Base-by-base conservation (phyloP, 495 filamentous ascomycete genomes). In the Talaromyces nanjingensis region DNA sequence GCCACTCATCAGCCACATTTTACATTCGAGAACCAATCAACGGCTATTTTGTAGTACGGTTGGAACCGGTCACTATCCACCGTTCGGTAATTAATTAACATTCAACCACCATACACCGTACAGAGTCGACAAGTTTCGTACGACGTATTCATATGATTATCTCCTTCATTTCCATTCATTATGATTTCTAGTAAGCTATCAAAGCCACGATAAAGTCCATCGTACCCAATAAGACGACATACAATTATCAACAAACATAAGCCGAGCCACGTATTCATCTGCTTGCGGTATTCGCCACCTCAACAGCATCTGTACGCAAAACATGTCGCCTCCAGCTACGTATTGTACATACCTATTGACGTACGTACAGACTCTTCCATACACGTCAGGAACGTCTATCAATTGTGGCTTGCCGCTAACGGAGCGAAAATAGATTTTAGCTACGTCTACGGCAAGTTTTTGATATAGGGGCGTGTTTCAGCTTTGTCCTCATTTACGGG, bases 341-440 rank as follows among this genome's bases (percentile, higher is more conserved):
- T 59, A 59, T 59, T 16, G 20, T 55, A 27, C 52, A 55, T 55
- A 55, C 52, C 24, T 14, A 11, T 55, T 55, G 52, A 55, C 52
- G 49, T 54, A 54, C 29, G 6, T 31, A 7, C 29, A 5, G 6
- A 31, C 29, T 29, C 27, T 31, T 27, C 27, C 27, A 27, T 27
- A 27, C 18, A 54, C 49, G 49, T 54, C 20, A 20, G 11, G 52
- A 54, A 54, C 52, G 53, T 56, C 53, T 24, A 56, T 56, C 53
- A 56, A 29, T 56, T 56, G 53, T 56, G 53, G 53, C 53, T 56
- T 56, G 53, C 53, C 53, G 49, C 49, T 24, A 54, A 54, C 20
- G 49, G 7, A 54, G 37, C 49, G 22, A 56, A 25, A 29, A 56
- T 25, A 56, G 45, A 49, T 20, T 45, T 49, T 49, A 49, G 45